These are phyloP conservation scores for Cardamine resedifolia DNA, from an alignment of 345 rosid species.

Conservation along the genomic window DNA sequence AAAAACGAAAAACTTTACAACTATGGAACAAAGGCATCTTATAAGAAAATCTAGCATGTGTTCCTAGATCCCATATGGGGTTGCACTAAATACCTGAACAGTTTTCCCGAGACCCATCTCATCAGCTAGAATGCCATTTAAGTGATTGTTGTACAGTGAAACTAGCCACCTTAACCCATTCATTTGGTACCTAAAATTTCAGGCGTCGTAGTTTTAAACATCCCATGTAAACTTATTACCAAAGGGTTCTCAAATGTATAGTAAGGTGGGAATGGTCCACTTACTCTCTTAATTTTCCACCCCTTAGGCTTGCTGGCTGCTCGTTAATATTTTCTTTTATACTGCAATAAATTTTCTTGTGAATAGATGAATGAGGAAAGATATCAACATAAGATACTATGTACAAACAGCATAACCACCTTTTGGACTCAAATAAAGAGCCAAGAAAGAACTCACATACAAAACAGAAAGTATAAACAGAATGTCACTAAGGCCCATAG, in stretches of 20 bases:
- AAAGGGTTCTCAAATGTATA: background rate
- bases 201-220: constrained; percentile 26
- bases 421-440: background rate
- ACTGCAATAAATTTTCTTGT: constrained; percentile 47
- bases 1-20: constrained; percentile 7
- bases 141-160: constrained; percentile 81
- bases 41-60: background rate
- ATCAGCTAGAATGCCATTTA: constrained; percentile 94
- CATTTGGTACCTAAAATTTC: constrained; percentile 77
- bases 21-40: constrained; percentile 12
- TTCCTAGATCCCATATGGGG: background rate
- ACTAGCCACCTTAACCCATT: constrained; percentile 88
- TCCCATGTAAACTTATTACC: constrained; percentile 4
- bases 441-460: background rate
- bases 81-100: constrained; percentile 60
- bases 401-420: constrained; percentile 10
- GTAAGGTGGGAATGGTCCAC: constrained; percentile 34
- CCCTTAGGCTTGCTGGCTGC: constrained; percentile 67
- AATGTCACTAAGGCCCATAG: background rate
- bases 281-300: constrained; percentile 94
- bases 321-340: constrained; percentile 81
- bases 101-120: constrained; percentile 99
- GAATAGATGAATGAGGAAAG: background rate
- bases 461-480: background rate
- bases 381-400: background rate